Evolutionary conservation across 768 basidiomycete genomes (phyloP).

Genomic region (Suillus subluteus): DNA sequence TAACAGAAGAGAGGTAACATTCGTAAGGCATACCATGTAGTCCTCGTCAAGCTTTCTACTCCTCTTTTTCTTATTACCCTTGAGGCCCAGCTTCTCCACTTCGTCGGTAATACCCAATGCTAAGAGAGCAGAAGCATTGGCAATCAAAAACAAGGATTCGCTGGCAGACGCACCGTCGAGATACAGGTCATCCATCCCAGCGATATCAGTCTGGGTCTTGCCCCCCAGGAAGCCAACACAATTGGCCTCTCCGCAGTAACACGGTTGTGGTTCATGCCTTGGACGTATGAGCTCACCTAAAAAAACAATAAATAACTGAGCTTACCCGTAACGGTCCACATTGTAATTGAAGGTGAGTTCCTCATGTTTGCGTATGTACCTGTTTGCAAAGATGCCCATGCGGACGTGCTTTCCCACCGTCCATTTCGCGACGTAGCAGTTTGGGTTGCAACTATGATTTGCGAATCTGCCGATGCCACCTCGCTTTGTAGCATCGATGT

Average conservation of each 20-base stretch:
- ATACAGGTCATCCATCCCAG: constrained; percentile 92
- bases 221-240: constrained; percentile 97
- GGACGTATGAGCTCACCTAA: not conserved
- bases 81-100: constrained; percentile 78
- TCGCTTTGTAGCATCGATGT: constrained; percentile 96
- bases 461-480: constrained; percentile 97
- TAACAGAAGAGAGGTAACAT: constrained; percentile 7
- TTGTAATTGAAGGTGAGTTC: constrained; percentile 99
- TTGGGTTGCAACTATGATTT: constrained; percentile 97
- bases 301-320: constrained; percentile 16
- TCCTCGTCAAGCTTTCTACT: constrained; percentile 94
- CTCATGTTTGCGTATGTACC: constrained; percentile 74
- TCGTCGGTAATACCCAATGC: constrained; percentile 95
- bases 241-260: constrained; percentile 94
- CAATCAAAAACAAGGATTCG: not conserved
- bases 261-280: constrained; percentile 92
- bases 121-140: constrained; percentile 30
- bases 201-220: constrained; percentile 97
- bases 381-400: constrained; percentile 98
- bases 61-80: constrained; percentile 88
- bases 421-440: constrained; percentile 99
- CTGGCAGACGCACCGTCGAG: constrained; percentile 69
- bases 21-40: constrained; percentile 64
- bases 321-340: constrained; percentile 97
- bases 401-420: constrained; percentile 86